These are phyloP conservation scores for Populus pruinosa DNA, from an alignment of 345 rosid species.

Conservation along the genomic window DNA sequence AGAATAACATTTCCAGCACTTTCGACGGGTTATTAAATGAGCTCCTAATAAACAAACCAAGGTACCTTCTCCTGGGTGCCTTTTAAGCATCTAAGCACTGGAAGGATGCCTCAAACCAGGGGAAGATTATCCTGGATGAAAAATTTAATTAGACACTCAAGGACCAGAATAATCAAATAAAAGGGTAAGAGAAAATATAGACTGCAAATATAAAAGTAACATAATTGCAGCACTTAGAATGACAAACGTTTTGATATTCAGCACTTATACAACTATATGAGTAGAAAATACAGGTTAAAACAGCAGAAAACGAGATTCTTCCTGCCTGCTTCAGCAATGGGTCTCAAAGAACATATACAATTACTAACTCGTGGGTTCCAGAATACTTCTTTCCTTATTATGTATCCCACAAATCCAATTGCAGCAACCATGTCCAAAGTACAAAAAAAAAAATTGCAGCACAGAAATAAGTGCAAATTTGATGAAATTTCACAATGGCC, in stretches of 20 bases:
- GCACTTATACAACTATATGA: neutral
- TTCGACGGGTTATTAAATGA: slow-evolving; percentile 31
- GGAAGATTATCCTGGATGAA: slow-evolving; percentile 78
- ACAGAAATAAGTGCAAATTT: slow-evolving; percentile 14
- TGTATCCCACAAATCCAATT: slow-evolving; percentile 19
- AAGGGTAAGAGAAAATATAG: slow-evolving; percentile 6
- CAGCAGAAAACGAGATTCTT: slow-evolving; percentile 15
- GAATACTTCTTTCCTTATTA: slow-evolving; percentile 15
- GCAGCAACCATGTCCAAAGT: slow-evolving; percentile 21
- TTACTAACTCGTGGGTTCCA: slow-evolving; percentile 15
- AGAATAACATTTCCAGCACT: neutral
- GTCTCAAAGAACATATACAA: slow-evolving; percentile 11
- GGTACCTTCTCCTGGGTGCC: slow-evolving; percentile 99
- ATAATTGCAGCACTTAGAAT: neutral
- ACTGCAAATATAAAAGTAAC: neutral
- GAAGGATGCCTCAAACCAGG: slow-evolving; percentile 78
- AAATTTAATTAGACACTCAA: slow-evolving; percentile 68
- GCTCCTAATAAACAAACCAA: slow-evolving; percentile 76
- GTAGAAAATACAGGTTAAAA: neutral
- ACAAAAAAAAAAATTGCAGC: slow-evolving; percentile 13
- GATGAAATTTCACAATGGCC: slow-evolving; percentile 44
- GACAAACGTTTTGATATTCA: neutral
- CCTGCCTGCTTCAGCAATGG: slow-evolving; percentile 17
- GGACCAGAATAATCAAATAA: slow-evolving; percentile 24
- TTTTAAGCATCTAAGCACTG: slow-evolving; percentile 72